Conservation (phyloP, 2,329 filamentous ascomycete species). For the Cordyceps javanica region DNA sequence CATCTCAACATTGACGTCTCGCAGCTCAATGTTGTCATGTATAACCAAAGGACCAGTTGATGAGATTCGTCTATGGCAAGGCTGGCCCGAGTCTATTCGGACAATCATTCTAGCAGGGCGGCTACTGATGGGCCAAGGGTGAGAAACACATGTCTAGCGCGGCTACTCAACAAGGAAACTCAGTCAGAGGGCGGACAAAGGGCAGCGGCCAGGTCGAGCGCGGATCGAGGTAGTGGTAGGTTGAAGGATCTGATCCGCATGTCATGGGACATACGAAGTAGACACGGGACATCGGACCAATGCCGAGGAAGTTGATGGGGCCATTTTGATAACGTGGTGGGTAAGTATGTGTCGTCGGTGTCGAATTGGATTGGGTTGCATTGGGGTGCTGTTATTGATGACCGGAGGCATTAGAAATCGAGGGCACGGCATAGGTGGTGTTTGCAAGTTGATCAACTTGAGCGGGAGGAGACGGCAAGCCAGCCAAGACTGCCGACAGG, state of each 20-base stretch:
- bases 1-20: neutral
- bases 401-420: neutral
- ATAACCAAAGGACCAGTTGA: neutral
- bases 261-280: no score
- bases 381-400: neutral
- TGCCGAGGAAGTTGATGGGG: neutral
- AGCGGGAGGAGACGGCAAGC: neutral
- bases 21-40: neutral
- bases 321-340: no score
- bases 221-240: neutral
- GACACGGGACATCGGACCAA: neutral
- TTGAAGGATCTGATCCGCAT: no score
- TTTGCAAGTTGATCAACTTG: neutral
- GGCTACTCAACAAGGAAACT: slow-evolving; percentile 5
- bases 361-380: neutral
- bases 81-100: neutral
- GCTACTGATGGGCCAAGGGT: neutral
- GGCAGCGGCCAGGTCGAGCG: neutral
- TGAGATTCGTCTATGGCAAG: neutral
- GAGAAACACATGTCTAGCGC: neutral
- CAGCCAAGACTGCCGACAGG: neutral
- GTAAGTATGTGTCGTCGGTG: neutral
- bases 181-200: neutral
- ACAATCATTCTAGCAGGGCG: neutral
- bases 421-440: neutral